A percentile compares a stretch with the other conserved stretches of the same genome.
Evolutionary conservation across 2,329 filamentous ascomycete species (phyloP).

Genomic region (Chalara sp.): DNA sequence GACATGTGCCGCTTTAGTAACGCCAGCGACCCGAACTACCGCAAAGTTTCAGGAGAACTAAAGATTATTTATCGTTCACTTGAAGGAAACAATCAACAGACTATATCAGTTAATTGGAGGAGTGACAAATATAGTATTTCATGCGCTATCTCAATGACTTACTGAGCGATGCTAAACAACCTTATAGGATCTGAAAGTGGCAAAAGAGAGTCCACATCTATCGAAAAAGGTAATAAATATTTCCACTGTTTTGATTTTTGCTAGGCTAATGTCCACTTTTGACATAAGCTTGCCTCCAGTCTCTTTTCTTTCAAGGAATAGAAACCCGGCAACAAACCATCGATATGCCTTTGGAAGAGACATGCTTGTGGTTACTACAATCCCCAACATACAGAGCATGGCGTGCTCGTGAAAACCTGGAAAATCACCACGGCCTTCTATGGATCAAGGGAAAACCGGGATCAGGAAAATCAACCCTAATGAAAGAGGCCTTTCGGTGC

Average conservation of each 20-base stretch:
- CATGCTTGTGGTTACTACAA: conserved; percentile 34
- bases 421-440: conserved; percentile 30
- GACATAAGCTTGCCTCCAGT: neutral
- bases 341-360: conserved; percentile 27
- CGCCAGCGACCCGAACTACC: conserved; percentile 21
- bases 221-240: neutral
- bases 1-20: conserved; percentile 34
- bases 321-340: conserved; percentile 29
- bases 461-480: conserved; percentile 36
- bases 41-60: conserved; percentile 5
- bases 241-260: neutral
- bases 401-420: conserved; percentile 21
- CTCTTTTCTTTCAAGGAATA: conserved; percentile 14
- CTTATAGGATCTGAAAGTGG: no score
- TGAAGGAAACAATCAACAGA: no score
- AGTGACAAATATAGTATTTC: no score
- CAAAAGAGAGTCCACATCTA: no score
- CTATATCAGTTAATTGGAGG: neutral
- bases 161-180: no score
- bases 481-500: conserved; percentile 19
- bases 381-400: conserved; percentile 28
- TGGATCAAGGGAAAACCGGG: conserved; percentile 41
- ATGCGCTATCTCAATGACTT: no score
- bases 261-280: neutral
- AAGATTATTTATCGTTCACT: neutral